These are phyloP conservation scores for Bassia scoparia DNA, from an alignment of 148 eudicot species.

Conservation along the genomic window DNA sequence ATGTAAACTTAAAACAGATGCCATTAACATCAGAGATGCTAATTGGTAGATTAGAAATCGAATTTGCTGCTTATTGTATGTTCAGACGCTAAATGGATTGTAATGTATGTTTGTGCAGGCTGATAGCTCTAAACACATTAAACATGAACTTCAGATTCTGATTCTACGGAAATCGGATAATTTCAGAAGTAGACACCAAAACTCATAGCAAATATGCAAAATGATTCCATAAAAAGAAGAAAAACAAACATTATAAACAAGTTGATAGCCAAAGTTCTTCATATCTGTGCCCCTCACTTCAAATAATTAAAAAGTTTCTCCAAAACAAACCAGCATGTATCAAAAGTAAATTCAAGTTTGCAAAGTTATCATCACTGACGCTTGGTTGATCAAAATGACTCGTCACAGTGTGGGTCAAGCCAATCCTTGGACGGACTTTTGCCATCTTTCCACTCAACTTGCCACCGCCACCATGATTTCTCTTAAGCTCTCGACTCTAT, in stretches of 20 bases:
- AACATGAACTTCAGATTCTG: no score
- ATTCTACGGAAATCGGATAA: no score
- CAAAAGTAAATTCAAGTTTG: slow-evolving; percentile 5
- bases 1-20: no score
- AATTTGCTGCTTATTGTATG: no score
- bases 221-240: background rate
- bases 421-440: slow-evolving; percentile 66
- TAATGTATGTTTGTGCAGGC: no score
- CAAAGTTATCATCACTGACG: slow-evolving; percentile 34
- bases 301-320: background rate
- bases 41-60: no score
- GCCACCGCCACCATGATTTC: slow-evolving; percentile 77
- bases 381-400: slow-evolving; percentile 58
- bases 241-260: slow-evolving; percentile 2
- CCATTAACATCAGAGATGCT: no score
- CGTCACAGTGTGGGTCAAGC: slow-evolving; percentile 95
- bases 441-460: slow-evolving; percentile 38
- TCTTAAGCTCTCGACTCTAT: slow-evolving; percentile 66
- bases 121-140: no score
- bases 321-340: background rate
- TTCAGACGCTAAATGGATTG: no score
- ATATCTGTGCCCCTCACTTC: background rate
- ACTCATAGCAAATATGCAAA: no score
- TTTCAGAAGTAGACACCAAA: no score
- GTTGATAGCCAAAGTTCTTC: slow-evolving; percentile 9